Base-by-base conservation (phyloP, 768 basidiomycete species). In the Nevesoporus exiguus region DNA sequence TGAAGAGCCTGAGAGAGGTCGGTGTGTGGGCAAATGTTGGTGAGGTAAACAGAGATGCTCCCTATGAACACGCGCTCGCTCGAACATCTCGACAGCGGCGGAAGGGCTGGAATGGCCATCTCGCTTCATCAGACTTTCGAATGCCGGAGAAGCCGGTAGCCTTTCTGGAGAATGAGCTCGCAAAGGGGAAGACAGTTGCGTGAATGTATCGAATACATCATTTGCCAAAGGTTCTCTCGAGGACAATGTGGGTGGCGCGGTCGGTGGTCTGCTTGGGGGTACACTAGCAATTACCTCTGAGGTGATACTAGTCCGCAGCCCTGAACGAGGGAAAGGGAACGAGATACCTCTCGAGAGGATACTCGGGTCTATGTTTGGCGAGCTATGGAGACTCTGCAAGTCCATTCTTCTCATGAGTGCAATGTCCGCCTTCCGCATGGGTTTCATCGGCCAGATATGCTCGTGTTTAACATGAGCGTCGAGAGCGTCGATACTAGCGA, bases 391-490 rank as follows among this genome's bases (percentile, higher is more conserved):
- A 46, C 64, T 66, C 48, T 80, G 80, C 1, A 69, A 71, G 51
- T 78, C 70, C 57, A 71, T 66, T 46, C 56, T 65, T 49, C 63
- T 65, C 46, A 76, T 63, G 34, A 76, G 59, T 3, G 73, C 61
- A 13, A 85, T 70, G 31, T 85, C 82, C 22, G 68, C 55, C 29
- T 74, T 74, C 24, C 60, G 66, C 54, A 80, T 71, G n/a, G 81
- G 77, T 39, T 73, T 62, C 34, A 75, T 71, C 25, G 67, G 69
- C 47, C 66, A 72, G 40, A 80, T 72, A 61, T 85, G 84, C 11
- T 78, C 74, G 25, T 69, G 62, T 14, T 73, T 62, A 40, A 84
- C 75, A 61, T 85, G 84, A 7, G 69, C 57, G 3, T 69, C 62
- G 25, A 84, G 74, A 15, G 73, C 73, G 3, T 64, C 56, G n/a